phyloP scores from a whole-genome alignment of 179 eudicot genomes.

The Vitellaria paradoxa region DNA sequence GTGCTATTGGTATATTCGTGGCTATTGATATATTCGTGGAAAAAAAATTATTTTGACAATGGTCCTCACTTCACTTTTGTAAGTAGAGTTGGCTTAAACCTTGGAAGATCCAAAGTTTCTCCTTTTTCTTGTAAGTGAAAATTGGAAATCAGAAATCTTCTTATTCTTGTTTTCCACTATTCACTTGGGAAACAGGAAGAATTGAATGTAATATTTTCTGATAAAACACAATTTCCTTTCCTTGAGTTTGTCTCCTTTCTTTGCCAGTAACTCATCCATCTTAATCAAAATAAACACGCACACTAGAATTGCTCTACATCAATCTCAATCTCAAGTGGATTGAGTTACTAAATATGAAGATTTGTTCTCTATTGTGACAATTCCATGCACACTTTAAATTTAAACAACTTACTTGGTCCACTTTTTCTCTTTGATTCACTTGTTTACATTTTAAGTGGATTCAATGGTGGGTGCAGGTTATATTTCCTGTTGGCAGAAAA shows the following conservation, averaged over 20 bases:
- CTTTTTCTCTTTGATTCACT: conserved; percentile 1
- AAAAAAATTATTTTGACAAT: background rate
- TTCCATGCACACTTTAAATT: background rate
- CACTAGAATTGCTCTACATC: background rate
- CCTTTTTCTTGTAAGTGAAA: background rate
- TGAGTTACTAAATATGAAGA: background rate
- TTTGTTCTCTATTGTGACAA: background rate
- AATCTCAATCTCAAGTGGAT: background rate
- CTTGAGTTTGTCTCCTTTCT: background rate
- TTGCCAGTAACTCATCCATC: background rate
- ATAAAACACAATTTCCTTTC: background rate
- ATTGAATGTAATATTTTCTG: background rate
- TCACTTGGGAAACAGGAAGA: background rate
- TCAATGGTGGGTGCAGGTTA: conserved; percentile 41
- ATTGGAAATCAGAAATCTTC: background rate
- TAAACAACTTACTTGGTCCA: background rate
- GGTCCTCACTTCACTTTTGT: background rate
- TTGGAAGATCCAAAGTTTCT: background rate
- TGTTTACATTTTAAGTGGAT: background rate
- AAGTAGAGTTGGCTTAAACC: background rate
- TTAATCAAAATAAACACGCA: background rate
- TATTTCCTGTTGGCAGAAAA: conserved; percentile 78
- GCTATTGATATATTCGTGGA: background rate
- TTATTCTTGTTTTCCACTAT: background rate
- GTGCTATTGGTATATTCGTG: background rate